Evolutionary conservation across 768 basidiomycete species (phyloP), one percentile per base, ranked within the genome.

Genomic region (Daedaleopsis nitida): DNA sequence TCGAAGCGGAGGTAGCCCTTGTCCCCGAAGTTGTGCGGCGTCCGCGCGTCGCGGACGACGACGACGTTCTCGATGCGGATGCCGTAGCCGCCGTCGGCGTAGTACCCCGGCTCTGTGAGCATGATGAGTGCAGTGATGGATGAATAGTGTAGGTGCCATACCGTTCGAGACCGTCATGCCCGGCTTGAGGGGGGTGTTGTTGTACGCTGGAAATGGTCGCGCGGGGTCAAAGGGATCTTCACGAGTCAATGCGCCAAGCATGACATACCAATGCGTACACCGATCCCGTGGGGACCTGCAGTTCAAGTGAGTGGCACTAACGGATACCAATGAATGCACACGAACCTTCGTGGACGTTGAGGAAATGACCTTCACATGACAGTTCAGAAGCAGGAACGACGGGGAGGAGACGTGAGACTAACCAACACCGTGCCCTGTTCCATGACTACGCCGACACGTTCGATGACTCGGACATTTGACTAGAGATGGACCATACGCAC

Each of bases 21-120:
- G 19, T 86, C 84, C 1, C 92, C 94, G 71, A 96, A 98, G 64
- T 83, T 82, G 69, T 86, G 83, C 9, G 79, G 83, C 0, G 93
- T 94, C 55, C 88, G 73, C 11, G 75, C 87, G 47, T 87, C 82
- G 52, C 83, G 81, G 4, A 96, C 90, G 19, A 96, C 78, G 21
- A 95, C 86, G 45, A 98, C 82, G 73, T 85, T 94, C 76, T 99
- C 96, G 67, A 96, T 92, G 5, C 97, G 87, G 67, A 98, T 94
- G 2, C 96, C 96, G 68, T 88, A 98, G 48, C 81, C 77, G 1
- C 95, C 96, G 67, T 98, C 95, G 9, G 85, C 86, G 71, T 97
- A 97, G 72, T 90, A 96, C 10, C 95, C 94, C 1, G 95, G 95
- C 65, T 96, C 95, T 85, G 64, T 7, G 27, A 3, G 7, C 13